These are phyloP conservation scores for Lenzites betulinus DNA, from an alignment of 768 basidiomycete species.

Conservation along the genomic window DNA sequence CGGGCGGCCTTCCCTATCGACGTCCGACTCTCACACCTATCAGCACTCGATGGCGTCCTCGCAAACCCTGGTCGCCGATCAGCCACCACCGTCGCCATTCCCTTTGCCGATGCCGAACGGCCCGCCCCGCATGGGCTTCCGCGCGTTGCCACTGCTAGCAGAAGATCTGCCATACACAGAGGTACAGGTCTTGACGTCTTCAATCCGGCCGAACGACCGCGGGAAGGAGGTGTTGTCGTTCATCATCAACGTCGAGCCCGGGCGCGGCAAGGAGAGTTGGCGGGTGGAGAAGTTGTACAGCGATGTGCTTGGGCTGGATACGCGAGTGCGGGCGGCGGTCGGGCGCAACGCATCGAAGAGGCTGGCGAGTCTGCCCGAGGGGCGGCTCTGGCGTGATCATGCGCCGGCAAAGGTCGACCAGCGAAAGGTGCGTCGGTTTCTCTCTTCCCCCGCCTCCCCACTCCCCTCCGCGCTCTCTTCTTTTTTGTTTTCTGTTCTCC, in stretches of 20 bases:
- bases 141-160: slow-evolving; percentile 69
- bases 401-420: slow-evolving; percentile 97
- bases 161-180: slow-evolving; percentile 73
- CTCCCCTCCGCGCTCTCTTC: no score
- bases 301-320: slow-evolving; percentile 88
- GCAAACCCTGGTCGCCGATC: slow-evolving; percentile 24
- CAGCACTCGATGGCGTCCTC: slow-evolving; percentile 18
- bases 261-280: slow-evolving; percentile 71
- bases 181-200: slow-evolving; percentile 74
- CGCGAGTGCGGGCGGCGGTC: slow-evolving; percentile 57
- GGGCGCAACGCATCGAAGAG: slow-evolving; percentile 76
- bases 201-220: slow-evolving; percentile 85
- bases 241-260: slow-evolving; percentile 73
- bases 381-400: slow-evolving; percentile 94
- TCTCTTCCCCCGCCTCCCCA: neutral
- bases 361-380: slow-evolving; percentile 83
- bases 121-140: slow-evolving; percentile 48
- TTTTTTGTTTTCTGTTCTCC: neutral
- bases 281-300: slow-evolving; percentile 93
- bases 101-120: slow-evolving; percentile 31
- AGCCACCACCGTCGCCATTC: slow-evolving; percentile 30
- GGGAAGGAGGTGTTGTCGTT: slow-evolving; percentile 94
- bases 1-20: slow-evolving; percentile 18
- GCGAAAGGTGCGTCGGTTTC: slow-evolving; percentile 67
- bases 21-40: slow-evolving; percentile 17